Percentiles rank a stretch among this genome's conserved stretches.
phyloP scores from a whole-genome alignment of 2,329 filamentous ascomycete genomes.

The Exophiala viscosa region DNA sequence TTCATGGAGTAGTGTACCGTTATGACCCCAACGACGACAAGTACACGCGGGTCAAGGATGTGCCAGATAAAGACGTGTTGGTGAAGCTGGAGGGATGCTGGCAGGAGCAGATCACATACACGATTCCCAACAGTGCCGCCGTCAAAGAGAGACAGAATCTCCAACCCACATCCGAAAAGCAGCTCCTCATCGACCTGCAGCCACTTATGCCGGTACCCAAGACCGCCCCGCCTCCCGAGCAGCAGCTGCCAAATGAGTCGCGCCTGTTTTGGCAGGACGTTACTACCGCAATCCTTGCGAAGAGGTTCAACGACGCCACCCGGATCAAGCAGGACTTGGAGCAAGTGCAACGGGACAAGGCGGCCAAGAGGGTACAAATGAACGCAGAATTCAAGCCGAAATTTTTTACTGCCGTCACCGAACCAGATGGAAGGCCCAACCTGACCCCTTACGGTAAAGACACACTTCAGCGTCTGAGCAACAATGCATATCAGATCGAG shows the following conservation, averaged over 20 bases:
- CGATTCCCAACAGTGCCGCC: conserved; percentile 31
- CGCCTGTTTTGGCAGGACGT: conserved; percentile 83
- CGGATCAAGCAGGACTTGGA: conserved; percentile 86
- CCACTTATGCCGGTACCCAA: conserved; percentile 79
- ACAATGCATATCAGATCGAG: conserved; percentile 26
- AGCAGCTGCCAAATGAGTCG: conserved; percentile 85
- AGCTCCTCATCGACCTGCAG: conserved; percentile 82
- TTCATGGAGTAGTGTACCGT: conserved; percentile 85
- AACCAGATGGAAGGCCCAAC: conserved; percentile 58
- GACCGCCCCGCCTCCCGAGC: conserved; percentile 68
- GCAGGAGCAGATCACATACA: conserved; percentile 68
- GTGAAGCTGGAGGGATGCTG: conserved; percentile 80
- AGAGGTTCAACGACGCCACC: conserved; percentile 81
- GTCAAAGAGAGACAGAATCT: conserved; percentile 36
- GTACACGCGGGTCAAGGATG: conserved; percentile 75
- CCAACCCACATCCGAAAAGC: conserved; percentile 53
- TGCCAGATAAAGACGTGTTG: conserved; percentile 78
- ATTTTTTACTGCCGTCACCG: conserved; percentile 71
- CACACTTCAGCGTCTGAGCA: conserved; percentile 55
- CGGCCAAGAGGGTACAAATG: conserved; percentile 69
- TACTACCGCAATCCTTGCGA: conserved; percentile 76
- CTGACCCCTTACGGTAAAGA: conserved; percentile 60
- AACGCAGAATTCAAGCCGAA: conserved; percentile 74
- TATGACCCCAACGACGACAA: conserved; percentile 85
- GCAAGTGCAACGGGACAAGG: conserved; percentile 81